Base-by-base conservation (phyloP, 2,329 filamentous ascomycete genomes). In the Claviceps sp. region DNA sequence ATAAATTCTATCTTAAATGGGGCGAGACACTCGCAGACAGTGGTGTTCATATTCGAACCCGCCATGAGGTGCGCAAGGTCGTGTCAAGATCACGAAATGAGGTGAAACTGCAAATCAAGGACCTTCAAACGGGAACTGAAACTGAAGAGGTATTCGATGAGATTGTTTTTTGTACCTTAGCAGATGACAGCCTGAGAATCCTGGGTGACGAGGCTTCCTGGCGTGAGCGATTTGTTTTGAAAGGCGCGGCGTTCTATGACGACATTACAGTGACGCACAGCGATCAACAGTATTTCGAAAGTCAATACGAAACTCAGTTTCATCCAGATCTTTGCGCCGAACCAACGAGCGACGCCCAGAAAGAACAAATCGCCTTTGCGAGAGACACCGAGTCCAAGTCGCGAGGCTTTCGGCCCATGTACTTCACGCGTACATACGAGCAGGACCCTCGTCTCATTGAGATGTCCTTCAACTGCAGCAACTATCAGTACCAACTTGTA, bases 401-500 rank as follows among this genome's bases (percentile, higher is more conserved):
- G 71, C 74, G 62, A 30, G 74, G 73, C 20, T 84, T 79, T 69
- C 71, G 73, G 48, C 79, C 80, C 50, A 84, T 84, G 80, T 84
- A 84, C 67, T 76, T 77, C 60, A 84, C 79, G 57, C 78, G 81
- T 52, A 75, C 73, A 50, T 84, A 84, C 61, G 65, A 70, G 0
- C 54, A 73, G 14, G 75, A 82, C 57, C 70, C 72, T 1, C 75
- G 69, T 2, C 77, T 80, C 59, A 75, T 84, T 7, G 80, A 84
- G 62, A 84, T 84, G 81, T 83, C 77, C 52, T 88, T 87, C 65
- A 83, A 88, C 64, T 85, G 82, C 67, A 84, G 81, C 40, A 85
- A 86, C 62, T 87, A 88, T 65, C 84, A 88, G 62, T 75, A 81
- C 45, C 84, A 88, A 61, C 84, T 88, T 56, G 79, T 79, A 1